Evolutionary conservation across 305 asterid genomes (phyloP), one percentile per base, ranked within the genome.

Genomic region (Ajuga reptans): DNA sequence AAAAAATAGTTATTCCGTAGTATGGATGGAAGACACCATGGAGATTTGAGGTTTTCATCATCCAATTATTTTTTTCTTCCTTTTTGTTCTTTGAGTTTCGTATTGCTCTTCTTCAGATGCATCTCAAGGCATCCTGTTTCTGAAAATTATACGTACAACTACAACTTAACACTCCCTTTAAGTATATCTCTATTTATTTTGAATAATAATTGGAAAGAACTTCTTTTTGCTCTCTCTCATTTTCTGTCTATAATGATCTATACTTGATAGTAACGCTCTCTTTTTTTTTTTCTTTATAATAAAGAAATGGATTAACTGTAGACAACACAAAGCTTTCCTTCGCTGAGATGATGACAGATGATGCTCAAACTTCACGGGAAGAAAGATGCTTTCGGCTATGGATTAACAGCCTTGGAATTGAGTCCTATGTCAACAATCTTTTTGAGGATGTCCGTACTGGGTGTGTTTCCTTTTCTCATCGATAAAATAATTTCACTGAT

Each of bases 341-440:
- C 64, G 92, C 98, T 47, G 91, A 85, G 78, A 88, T 90, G 92
- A 85, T 90, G 97, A 77, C 88, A 15, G 97, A 92, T 75, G 97
- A 92, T 84, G 90, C 82, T 79, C 85, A 90, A 80, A 92, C 95
- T 39, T 89, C 98, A 63, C 84, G 96, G 37, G 98, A 92, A 78
- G 98, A 88, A 81, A 92, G 96, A 79, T 88, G 96, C 77, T 92
- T 90, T 74, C 85, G 98, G 41, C 79, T 90, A 63, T 92, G 98
- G 98, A 84, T 92, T 69, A 92, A 92, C 85, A 90, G 98, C 76
- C 96, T 90, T 72, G 98, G 98, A 69, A 71, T 82, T 14, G 95
- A 87, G 41, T 75, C 89, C 10, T 81, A 84, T 51, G 87, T 92
- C 57, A 90, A 90, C 72, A 86, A 90, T 75, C 49, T 92, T 63